Base-by-base conservation (phyloP, 768 basidiomycete genomes). In the Rhodotorula kratochvilovae region DNA sequence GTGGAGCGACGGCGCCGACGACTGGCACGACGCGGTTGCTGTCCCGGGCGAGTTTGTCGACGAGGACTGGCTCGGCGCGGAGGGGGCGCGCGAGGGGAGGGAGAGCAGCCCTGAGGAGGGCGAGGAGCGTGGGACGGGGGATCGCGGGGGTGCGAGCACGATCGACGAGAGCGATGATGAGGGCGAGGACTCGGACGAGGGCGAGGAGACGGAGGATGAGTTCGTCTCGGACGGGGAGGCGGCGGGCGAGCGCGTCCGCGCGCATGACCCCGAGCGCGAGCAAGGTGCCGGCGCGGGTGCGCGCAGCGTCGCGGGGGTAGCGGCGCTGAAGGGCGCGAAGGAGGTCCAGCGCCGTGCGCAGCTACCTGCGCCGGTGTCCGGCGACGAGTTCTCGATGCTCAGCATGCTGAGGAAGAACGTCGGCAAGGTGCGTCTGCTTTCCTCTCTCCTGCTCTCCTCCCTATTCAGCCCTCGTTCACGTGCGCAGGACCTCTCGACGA, bases 401-500 rank as follows among this genome's bases (percentile, higher is more conserved):
- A 54, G 71, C 25, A 61, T 78, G 58, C 66, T 77, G 39, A 60
- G 73, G 29, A 77, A 77, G 66, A 76, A 76, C 65, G 74, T 78
- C 46, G 77, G 77, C 53, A 78, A 78, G 70, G 76, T 72, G 27
- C 55, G 67, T 25, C 12, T 11, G 5, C 35, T 19, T 42, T 27
- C 25, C 63, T 11, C n/a, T 15, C n/a, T 35, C 36, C 36, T 6
- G 13, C 10, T 12, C 6, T 4, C 21, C 59, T 68, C 19, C 51
- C 39, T 33, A 31, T 35, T 35, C 21, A 25, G 25, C 23, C 5
- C n/a, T 3, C 25, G 2, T 27, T 2, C 48, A 5, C 45, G 11
- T 19, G 1, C 23, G 23, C 59, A 95, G 84, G 94, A 98, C 80
- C 82, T 97, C 79, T 95, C 92, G 51, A 93, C 85, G 83, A 95